phyloP scores from a whole-genome alignment of 2,329 filamentous ascomycete genomes.

The Plenodomus lindquistii region DNA sequence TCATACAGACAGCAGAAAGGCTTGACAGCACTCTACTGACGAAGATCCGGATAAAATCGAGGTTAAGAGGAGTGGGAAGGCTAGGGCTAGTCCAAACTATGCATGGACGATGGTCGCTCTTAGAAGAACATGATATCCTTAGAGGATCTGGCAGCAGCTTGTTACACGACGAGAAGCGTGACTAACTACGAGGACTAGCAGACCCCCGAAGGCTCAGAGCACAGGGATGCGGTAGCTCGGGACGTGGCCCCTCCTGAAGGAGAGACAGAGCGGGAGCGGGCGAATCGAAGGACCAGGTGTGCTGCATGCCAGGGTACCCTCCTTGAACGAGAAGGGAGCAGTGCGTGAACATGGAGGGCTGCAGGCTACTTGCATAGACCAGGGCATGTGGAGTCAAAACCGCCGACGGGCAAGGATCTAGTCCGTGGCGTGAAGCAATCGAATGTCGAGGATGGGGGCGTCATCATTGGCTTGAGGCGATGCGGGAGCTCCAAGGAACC shows the following conservation, averaged over 20 bases:
- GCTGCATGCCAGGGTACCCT: constrained; percentile 39
- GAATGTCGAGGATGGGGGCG: constrained; percentile 38
- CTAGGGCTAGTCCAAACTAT: constrained; percentile 42
- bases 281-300: constrained; percentile 45
- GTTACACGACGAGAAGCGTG: constrained; percentile 47
- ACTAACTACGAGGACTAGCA: constrained; percentile 44
- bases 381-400: constrained; percentile 43
- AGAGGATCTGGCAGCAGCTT: constrained; percentile 44
- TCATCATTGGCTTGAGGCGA: constrained; percentile 44
- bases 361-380: constrained; percentile 38
- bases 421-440: constrained; percentile 44
- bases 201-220: constrained; percentile 34
- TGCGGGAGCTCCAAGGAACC: constrained; percentile 45
- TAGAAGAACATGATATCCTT: constrained; percentile 45
- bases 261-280: constrained; percentile 38
- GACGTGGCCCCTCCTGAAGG: constrained; percentile 43
- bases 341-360: constrained; percentile 43
- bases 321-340: constrained; percentile 41
- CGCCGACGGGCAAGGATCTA: constrained; percentile 45
- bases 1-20: constrained; percentile 45
- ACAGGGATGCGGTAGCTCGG: constrained; percentile 48
- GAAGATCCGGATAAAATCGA: constrained; percentile 48
- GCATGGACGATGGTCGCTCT: constrained; percentile 40
- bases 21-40: constrained; percentile 45
- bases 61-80: constrained; percentile 41